Evolutionary conservation across 225 moss, liverwort and hornwort species (phyloP), one percentile per base, ranked within the genome.

Genomic region (Polytrichum commune): DNA sequence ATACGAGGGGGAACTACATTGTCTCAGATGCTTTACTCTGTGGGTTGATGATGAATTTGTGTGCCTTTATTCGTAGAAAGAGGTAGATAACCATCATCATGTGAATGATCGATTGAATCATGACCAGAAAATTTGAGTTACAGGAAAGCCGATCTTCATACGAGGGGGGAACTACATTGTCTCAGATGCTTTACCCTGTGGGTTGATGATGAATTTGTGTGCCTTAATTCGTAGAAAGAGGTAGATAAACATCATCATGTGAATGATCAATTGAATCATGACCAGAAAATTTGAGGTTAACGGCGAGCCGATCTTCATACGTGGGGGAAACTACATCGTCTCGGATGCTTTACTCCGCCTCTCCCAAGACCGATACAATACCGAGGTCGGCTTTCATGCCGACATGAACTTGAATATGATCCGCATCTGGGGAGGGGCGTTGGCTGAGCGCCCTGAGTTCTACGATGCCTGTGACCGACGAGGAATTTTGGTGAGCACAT

Each of bases 351-450:
- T 95, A 38, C 77, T 93, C 0, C 88, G 93, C 5, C 84, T 96
- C 57, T 90, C 92, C 0, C 73, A 93, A 60, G 84, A 92, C 4
- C 84, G 93, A 0, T 96, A 93, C 54, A 70, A 89, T 5, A 76
- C 88, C 0, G 96, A 96, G 55, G 68, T 96, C 1, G 87, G 74
- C 1, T 96, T 90, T 19, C 96, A 96, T 23, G 92, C 93, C 0
- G 84, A 86, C 19, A 96, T 96, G 93, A 93, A 96, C 20, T 72
- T 96, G 82, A 96, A 96, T 23, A 96, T 96, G 96, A 92, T 96
- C 20, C 92, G 93, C 1, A 79, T 96, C 7, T 96, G 92, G 96
- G 93, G 75, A 0, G 96, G 96, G 7, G 90, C 89, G 25, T 78
- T 93, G 62, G 93, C 92, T 4, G 96, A 96, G 57, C 87, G 92